Conservation (phyloP, 169 alveolate genomes). For the Eimeria acervulina region DNA sequence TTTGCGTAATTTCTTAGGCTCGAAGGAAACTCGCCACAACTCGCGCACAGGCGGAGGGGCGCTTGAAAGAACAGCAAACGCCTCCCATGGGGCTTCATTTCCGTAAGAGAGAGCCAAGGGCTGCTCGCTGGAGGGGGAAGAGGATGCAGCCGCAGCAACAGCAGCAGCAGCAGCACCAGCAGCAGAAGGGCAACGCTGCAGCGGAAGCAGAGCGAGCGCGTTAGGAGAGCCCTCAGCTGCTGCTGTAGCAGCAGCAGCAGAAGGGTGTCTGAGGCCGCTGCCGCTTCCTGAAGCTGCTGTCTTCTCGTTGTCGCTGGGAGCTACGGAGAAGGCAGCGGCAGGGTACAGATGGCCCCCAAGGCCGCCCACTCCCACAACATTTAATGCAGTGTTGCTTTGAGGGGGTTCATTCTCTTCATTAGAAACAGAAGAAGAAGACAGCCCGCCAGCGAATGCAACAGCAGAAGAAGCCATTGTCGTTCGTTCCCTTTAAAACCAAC, state of each 20-base stretch:
- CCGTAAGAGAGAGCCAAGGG: neutral
- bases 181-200: neutral
- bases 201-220: neutral
- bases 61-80: neutral
- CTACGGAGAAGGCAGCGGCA: no score
- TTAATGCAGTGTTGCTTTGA: neutral
- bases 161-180: no score
- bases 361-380: no score
- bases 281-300: no score
- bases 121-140: neutral
- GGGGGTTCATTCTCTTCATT: neutral
- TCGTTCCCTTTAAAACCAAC: no score
- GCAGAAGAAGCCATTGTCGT: neutral
- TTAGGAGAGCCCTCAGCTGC: constrained; percentile 7
- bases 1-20: constrained; percentile 21
- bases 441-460: neutral
- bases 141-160: neutral
- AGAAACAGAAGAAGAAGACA: neutral
- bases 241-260: neutral
- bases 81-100: neutral
- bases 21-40: constrained; percentile 26
- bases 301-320: no score
- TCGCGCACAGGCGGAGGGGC: constrained; percentile 26
- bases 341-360: no score
- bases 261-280: neutral